Conservation (phyloP, 2,329 filamentous ascomycete species). For the Knoxdaviesia proteae region DNA sequence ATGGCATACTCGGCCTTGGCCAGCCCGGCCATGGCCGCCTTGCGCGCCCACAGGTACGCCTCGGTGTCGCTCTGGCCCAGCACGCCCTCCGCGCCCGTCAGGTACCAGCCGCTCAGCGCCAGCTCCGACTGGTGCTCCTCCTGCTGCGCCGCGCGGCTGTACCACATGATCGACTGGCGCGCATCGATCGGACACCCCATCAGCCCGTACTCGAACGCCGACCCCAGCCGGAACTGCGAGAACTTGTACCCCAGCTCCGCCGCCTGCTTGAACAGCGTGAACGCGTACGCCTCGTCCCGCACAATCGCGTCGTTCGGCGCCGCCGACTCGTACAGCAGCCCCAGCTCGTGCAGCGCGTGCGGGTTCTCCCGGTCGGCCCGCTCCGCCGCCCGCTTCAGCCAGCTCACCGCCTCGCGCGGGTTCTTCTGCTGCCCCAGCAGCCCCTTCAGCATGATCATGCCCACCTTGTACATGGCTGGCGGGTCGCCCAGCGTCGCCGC, state of each 20-base stretch:
- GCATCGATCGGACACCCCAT: conserved; percentile 70
- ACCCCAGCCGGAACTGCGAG: conserved; percentile 75
- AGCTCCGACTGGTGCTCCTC: conserved; percentile 87
- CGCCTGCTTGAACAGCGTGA: conserved; percentile 66
- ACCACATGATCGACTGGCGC: conserved; percentile 77
- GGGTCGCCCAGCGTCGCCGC: conserved; percentile 78
- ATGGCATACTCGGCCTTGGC: conserved; percentile 95
- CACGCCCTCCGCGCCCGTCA: conserved; percentile 76
- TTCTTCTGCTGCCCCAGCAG: conserved; percentile 73
- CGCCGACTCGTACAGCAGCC: conserved; percentile 42
- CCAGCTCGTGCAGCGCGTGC: conserved; percentile 82
- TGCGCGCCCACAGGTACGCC: conserved; percentile 90
- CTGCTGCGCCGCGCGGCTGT: conserved; percentile 74
- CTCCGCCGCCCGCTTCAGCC: conserved; percentile 86
- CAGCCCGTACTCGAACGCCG: conserved; percentile 73
- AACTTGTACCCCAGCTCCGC: conserved; percentile 86
- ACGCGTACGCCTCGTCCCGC: conserved; percentile 62
- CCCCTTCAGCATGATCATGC: conserved; percentile 87
- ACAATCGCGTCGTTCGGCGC: conserved; percentile 51
- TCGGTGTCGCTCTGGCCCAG: conserved; percentile 85
- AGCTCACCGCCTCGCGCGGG: conserved; percentile 66
- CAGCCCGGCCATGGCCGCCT: conserved; percentile 70
- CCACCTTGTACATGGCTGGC: conserved; percentile 95
- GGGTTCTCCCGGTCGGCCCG: conserved; percentile 76
- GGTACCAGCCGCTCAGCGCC: conserved; percentile 75